Percentiles rank a stretch among this genome's conserved stretches.
These are phyloP conservation scores for Entrophospora sp. DNA, from an alignment of 192 early-diverging fungal genomes.

Conservation along the genomic window DNA sequence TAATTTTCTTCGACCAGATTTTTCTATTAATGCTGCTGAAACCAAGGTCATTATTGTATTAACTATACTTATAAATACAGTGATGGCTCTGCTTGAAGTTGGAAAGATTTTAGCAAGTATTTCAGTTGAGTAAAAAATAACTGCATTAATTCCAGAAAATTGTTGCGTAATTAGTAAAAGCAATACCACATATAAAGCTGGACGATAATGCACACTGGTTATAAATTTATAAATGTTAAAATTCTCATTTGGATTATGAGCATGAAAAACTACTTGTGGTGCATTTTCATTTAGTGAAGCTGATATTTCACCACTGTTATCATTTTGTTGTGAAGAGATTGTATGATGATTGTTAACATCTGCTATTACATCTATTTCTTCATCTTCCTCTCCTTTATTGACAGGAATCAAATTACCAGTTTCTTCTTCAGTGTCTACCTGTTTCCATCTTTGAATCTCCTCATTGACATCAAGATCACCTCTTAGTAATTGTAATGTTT, in stretches of 20 bases:
- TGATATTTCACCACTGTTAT: neutral
- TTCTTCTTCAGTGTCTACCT: slow-evolving; percentile 21
- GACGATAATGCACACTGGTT: slow-evolving; percentile 41
- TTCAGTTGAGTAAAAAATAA: slow-evolving; percentile 77
- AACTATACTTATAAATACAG: slow-evolving; percentile 68
- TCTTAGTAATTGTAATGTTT: slow-evolving; percentile 45
- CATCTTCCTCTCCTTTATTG: neutral
- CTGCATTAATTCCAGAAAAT: slow-evolving; percentile 84
- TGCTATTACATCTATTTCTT: too few relatives aligned
- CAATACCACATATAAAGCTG: slow-evolving; percentile 53
- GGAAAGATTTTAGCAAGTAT: slow-evolving; percentile 59
- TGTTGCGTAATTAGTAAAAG: slow-evolving; percentile 76
- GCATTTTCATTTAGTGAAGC: neutral
- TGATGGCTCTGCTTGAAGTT: slow-evolving; percentile 57
- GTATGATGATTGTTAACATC: slow-evolving; percentile 20
- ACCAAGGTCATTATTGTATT: slow-evolving; percentile 67
- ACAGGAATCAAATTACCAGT: neutral
- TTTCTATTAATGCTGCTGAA: slow-evolving; percentile 67
- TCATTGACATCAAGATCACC: slow-evolving; percentile 41
- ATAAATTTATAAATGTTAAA: slow-evolving; percentile 37
- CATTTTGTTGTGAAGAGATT: slow-evolving; percentile 17
- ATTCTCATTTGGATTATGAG: slow-evolving; percentile 10
- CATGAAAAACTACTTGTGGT: slow-evolving; percentile 7
- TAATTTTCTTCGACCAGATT: slow-evolving; percentile 60
- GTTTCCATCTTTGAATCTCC: slow-evolving; percentile 44